Evolutionary conservation across 2,329 filamentous ascomycete genomes (phyloP).

Genomic region (Bertia moriformis): DNA sequence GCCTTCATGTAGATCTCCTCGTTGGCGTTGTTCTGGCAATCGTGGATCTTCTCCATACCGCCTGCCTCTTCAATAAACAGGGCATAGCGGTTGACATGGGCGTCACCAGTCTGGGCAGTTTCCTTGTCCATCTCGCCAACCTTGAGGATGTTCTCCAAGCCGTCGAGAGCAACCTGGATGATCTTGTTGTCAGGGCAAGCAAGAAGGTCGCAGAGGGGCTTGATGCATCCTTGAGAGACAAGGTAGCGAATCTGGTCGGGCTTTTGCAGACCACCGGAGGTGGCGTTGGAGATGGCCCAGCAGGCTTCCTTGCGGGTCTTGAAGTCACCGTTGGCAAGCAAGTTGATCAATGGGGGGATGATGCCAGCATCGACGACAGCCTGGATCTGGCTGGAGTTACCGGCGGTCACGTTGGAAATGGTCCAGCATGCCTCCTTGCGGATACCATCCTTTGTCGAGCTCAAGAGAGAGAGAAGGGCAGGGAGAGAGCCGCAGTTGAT

Average conservation of each 20-base stretch:
- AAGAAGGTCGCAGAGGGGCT: constrained; percentile 87
- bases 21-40: constrained; percentile 99
- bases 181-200: constrained; percentile 99
- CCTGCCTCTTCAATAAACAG: constrained; percentile 97
- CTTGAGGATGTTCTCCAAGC: constrained; percentile 98
- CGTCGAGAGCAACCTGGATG: constrained; percentile 94
- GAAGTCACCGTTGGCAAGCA: constrained; percentile 90
- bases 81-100: constrained; percentile 87
- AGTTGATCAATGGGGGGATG: constrained; percentile 87
- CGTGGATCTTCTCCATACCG: constrained; percentile 99
- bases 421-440: constrained; percentile 99
- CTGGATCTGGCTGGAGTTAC: constrained; percentile 96
- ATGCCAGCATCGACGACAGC: constrained; percentile 93
- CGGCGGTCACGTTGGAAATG: constrained; percentile 96
- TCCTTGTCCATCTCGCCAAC: constrained; percentile 98
- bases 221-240: constrained; percentile 87
- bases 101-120: constrained; percentile 56
- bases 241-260: constrained; percentile 96
- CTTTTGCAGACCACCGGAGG: constrained; percentile 93
- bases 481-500: constrained; percentile 94
- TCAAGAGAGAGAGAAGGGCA: constrained; percentile 81
- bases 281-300: constrained; percentile 98
- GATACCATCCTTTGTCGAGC: constrained; percentile 96
- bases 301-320: constrained; percentile 99
- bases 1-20: constrained; percentile 99